Evolutionary conservation across 2,329 filamentous ascomycete genomes (phyloP).

Genomic region (Thermothelomyces thermophilus): DNA sequence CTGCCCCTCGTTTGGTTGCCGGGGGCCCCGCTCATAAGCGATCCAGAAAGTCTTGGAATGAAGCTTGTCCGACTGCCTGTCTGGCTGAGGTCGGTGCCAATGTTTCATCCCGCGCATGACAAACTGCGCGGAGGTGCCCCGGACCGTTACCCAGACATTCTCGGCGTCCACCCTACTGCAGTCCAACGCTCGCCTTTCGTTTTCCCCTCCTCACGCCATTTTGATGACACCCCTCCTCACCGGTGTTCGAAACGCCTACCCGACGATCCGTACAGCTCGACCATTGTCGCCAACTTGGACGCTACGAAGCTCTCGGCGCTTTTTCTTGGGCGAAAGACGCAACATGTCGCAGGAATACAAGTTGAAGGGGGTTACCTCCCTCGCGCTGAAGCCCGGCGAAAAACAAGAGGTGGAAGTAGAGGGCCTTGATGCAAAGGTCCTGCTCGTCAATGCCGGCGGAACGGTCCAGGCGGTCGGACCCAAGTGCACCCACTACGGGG

Average conservation of each 20-base stretch:
- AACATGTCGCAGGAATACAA: conserved; percentile 55
- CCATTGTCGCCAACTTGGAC: background rate
- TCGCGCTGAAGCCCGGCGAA: conserved; percentile 70
- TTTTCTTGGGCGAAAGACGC: conserved; percentile 21
- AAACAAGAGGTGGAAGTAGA: conserved; percentile 90
- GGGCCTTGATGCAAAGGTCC: conserved; percentile 80
- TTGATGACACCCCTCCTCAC: conserved; percentile 3
- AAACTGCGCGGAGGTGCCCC: too few relatives aligned
- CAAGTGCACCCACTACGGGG: conserved; percentile 89
- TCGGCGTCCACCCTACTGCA: too few relatives aligned
- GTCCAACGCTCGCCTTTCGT: background rate
- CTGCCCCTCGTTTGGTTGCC: too few relatives aligned
- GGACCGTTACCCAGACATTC: too few relatives aligned
- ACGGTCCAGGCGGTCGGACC: conserved; percentile 73
- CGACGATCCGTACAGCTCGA: background rate
- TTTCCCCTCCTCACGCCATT: conserved; percentile 4
- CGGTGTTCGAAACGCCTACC: background rate
- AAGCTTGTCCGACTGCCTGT: background rate
- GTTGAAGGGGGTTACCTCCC: conserved; percentile 68
- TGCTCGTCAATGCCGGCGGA: conserved; percentile 73
- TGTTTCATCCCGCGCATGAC: too few relatives aligned
- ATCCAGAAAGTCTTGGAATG: too few relatives aligned
- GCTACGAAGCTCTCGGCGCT: background rate
- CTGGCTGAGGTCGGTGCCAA: background rate
- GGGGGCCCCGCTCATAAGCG: too few relatives aligned